Conservation (phyloP, 768 basidiomycete species). For the Trametes maxima region DNA sequence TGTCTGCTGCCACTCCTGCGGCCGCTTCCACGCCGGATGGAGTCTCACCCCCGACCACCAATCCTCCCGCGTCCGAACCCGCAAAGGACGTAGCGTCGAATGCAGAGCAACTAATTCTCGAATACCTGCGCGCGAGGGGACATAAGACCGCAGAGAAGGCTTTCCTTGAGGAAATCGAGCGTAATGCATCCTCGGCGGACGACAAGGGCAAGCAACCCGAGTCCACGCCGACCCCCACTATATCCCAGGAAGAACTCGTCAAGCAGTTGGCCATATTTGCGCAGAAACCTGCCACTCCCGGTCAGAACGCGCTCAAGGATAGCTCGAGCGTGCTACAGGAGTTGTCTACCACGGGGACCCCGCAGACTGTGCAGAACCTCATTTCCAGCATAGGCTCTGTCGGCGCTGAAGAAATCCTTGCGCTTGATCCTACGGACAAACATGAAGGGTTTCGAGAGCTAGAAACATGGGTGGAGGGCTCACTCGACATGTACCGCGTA, state of each 20-base stretch:
- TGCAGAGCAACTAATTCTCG: slow-evolving; percentile 46
- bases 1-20: slow-evolving; percentile 53
- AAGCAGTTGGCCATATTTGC: slow-evolving; percentile 66
- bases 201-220: slow-evolving; percentile 40
- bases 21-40: slow-evolving; percentile 52
- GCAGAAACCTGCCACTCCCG: slow-evolving; percentile 65
- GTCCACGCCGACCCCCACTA: slow-evolving; percentile 20
- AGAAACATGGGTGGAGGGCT: slow-evolving; percentile 88
- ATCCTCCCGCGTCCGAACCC: slow-evolving; percentile 42
- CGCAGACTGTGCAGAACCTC: slow-evolving; percentile 71
- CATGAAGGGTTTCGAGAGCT: slow-evolving; percentile 85
- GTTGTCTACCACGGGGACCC: slow-evolving; percentile 67
- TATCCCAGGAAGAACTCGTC: slow-evolving; percentile 54
- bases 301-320: slow-evolving; percentile 74
- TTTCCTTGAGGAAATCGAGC: slow-evolving; percentile 43
- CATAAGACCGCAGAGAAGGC: slow-evolving; percentile 47
- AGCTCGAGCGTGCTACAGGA: slow-evolving; percentile 66
- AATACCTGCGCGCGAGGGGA: slow-evolving; percentile 53
- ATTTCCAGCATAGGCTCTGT: slow-evolving; percentile 77
- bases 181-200: slow-evolving; percentile 31
- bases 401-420: slow-evolving; percentile 81
- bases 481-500: slow-evolving; percentile 89
- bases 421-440: slow-evolving; percentile 81
- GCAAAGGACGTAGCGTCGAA: slow-evolving; percentile 43
- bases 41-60: slow-evolving; percentile 39